Base-by-base conservation (phyloP, 768 basidiomycete genomes). In the Termitomyces sp. region DNA sequence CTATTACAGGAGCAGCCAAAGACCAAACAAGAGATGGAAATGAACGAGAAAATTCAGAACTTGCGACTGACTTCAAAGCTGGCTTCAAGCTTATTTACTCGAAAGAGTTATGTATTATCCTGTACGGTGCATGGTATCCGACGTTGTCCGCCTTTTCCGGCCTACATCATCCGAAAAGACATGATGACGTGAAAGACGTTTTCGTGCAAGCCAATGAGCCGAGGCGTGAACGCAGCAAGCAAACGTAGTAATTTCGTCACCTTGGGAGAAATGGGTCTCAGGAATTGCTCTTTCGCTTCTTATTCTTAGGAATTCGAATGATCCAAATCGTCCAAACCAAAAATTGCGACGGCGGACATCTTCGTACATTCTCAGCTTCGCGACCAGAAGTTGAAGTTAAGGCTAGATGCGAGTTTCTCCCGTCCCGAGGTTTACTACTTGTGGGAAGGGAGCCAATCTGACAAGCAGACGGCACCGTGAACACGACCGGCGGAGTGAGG, bases 1-100 rank as follows among this genome's bases (percentile, higher is more conserved):
- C 56, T 65, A 7, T 65, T 65, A 43, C 58, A 61, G 9, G 55
- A 61, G 25, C 64, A 65, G 32, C 64, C 64, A 17, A 48, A 20
- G 36, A 20, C 55, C 10, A 59, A 50, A 6, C 37, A 61, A 29
- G 49, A 56, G 42, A 65, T 62, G 64, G 58, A 65, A 14, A 50
- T 31, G 25, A 32, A 62, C 25, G 1, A 54, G 60, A 38, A 51
- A 56, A 36, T 64, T 43, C 34, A 64, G 60, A 43, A 57, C 14
- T 40, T 31, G 3, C 54, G 17, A 34, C 1, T 38, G 3, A 29
- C 32, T 32, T 47, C 20, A 47, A 17, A 42, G 11, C 58, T 36
- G 2, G 5, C 32, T 31, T 37, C 3, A n/a, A 45, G 7, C 4
- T 14, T 12, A 20, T 15, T 25, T 15, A 1, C 15, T 15, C 4